Conservation (phyloP, 805 yeast genomes). For the Candida nemodendra region DNA sequence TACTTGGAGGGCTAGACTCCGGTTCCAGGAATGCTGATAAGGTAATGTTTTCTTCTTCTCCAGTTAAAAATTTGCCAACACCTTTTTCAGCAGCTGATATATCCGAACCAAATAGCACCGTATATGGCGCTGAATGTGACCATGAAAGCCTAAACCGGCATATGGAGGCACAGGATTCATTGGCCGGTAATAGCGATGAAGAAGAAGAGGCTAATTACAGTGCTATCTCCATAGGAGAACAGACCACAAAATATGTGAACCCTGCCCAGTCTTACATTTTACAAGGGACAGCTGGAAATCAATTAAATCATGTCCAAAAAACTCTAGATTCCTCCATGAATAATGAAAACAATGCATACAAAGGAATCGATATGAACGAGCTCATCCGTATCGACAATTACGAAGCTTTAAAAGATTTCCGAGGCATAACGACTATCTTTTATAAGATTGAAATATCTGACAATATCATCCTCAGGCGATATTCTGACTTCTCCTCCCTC, state of each 20-base stretch:
- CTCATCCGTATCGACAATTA: constrained; percentile 11
- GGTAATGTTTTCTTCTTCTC: not conserved
- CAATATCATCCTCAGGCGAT: constrained; percentile 60
- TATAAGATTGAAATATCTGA: constrained; percentile 26
- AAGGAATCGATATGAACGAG: not conserved
- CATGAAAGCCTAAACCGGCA: not conserved
- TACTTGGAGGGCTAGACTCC: not conserved
- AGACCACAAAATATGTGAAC: constrained; percentile 18
- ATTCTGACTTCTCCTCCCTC: constrained; percentile 87
- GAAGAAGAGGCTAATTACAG: constrained; percentile 8
- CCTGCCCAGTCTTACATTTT: constrained; percentile 10
- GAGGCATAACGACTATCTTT: constrained; percentile 31
- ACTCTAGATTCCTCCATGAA: not conserved
- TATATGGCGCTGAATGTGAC: not conserved
- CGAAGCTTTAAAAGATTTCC: constrained; percentile 26
- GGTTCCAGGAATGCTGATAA: not conserved
- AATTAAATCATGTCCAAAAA: not conserved
- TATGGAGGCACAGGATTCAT: not conserved
- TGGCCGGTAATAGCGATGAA: not conserved
- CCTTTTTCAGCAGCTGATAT: too few relatives aligned
- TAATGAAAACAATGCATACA: too few relatives aligned
- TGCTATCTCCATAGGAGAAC: constrained; percentile 14
- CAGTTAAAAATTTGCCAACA: not conserved
- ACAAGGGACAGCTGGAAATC: not conserved
- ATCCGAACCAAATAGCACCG: not conserved